Percentiles rank a stretch among this genome's conserved stretches.
Conservation (phyloP, 192 early-diverging fungal genomes). For the Coemansia sp. region DNA sequence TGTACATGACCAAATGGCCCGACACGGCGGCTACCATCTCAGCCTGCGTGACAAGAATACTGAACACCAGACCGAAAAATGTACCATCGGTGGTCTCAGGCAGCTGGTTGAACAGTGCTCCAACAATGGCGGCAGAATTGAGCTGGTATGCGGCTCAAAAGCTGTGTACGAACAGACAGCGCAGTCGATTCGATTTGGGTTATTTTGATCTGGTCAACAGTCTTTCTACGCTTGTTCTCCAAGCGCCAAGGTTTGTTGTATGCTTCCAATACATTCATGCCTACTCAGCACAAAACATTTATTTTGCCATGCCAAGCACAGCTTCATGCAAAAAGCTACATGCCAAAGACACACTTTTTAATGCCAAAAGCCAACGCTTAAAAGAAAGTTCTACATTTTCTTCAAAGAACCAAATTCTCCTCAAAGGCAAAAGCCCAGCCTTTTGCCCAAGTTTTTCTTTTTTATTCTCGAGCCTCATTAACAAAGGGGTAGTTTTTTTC, state of each 20-base stretch:
- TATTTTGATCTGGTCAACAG: constrained; percentile 59
- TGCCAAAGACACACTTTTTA: no score
- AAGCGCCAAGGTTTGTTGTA: constrained; percentile 48
- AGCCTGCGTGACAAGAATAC: constrained; percentile 64
- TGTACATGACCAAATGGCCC: constrained; percentile 69
- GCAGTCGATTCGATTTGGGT: constrained; percentile 51
- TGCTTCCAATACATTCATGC: neutral
- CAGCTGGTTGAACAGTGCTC: constrained; percentile 67
- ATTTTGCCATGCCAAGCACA: no score
- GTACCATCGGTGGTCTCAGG: constrained; percentile 58
- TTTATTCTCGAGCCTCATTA: no score
- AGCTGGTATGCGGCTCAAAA: constrained; percentile 59
- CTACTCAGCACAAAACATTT: no score
- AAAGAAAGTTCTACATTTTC: no score
- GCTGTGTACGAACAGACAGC: constrained; percentile 61
- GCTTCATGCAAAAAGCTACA: no score
- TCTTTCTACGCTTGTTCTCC: constrained; percentile 18
- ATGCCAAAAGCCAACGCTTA: no score
- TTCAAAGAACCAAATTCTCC: no score
- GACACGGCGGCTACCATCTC: constrained; percentile 67
- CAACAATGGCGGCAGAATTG: constrained; percentile 70
- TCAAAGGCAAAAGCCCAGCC: no score
- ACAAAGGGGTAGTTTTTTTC: no score
- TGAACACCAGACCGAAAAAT: constrained; percentile 58
- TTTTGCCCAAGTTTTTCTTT: no score